phyloP scores from a whole-genome alignment of 768 basidiomycete genomes.

The Rossbeevera mucosa region DNA sequence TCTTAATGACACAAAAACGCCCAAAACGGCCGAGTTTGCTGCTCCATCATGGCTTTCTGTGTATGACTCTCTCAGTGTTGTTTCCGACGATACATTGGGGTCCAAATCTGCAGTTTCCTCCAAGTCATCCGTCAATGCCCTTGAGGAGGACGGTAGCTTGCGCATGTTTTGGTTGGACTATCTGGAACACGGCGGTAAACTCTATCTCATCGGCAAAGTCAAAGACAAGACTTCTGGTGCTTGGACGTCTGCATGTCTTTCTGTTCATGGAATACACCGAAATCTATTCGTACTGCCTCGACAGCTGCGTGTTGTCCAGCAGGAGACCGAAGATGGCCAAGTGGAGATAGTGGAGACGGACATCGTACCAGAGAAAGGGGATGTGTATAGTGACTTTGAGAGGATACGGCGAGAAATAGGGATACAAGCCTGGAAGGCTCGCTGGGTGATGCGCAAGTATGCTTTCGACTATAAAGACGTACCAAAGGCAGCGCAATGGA shows the following conservation, averaged over 20 bases:
- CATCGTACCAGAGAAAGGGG: slow-evolving; percentile 58
- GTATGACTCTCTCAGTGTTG: slow-evolving; percentile 66
- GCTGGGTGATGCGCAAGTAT: slow-evolving; percentile 86
- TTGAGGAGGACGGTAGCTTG: slow-evolving; percentile 81
- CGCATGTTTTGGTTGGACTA: slow-evolving; percentile 97
- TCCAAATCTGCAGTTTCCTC: slow-evolving; percentile 33
- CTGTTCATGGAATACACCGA: slow-evolving; percentile 79
- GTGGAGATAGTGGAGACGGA: slow-evolving; percentile 61
- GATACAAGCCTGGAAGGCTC: slow-evolving; percentile 74
- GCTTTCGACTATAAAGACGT: slow-evolving; percentile 79
- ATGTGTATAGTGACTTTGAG: slow-evolving; percentile 84
- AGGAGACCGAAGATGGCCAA: slow-evolving; percentile 28
- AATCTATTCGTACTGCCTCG: slow-evolving; percentile 90
- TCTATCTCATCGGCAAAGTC: slow-evolving; percentile 90
- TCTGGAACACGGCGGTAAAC: slow-evolving; percentile 76
- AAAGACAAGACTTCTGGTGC: slow-evolving; percentile 61
- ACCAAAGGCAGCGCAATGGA: slow-evolving; percentile 80
- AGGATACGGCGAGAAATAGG: slow-evolving; percentile 64
- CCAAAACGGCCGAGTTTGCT: slow-evolving; percentile 44
- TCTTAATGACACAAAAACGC: slow-evolving; percentile 5
- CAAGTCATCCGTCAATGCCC: slow-evolving; percentile 47
- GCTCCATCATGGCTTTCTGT: slow-evolving; percentile 68
- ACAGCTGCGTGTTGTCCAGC: slow-evolving; percentile 46
- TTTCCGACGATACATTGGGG: slow-evolving; percentile 57
- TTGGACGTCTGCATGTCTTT: slow-evolving; percentile 85